Base-by-base conservation (phyloP, 495 filamentous ascomycete species). In the Neurospora hispaniola region DNA sequence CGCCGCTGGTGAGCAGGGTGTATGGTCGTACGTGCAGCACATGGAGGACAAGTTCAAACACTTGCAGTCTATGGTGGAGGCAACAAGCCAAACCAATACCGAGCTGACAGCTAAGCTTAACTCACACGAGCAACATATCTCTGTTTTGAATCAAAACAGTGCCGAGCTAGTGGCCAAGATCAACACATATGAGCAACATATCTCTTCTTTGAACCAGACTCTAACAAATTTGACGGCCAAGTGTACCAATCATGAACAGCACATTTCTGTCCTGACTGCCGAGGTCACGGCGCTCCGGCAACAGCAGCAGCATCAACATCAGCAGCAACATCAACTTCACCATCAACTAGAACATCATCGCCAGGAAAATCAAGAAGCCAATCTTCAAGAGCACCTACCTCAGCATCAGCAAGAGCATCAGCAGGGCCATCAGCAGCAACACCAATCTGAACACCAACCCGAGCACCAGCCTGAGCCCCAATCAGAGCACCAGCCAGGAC, bases 1-100 rank as follows among this genome's bases (percentile, higher is more conserved):
- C 70, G 78, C 81, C 23, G 77, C 79, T 8, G 71, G 44, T 27
- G 85, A 87, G 40, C 80, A 81, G 66, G 80, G 79, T 20, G 73
- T 88, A 11, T 86, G 82, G 84, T 73, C 81, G 5, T 87, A 87
- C 74, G 81, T 87, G 66, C 84, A 86, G 44, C 80, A 78, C n/a
- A 79, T 88, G 14, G 86, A 88, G 46, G 84, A 84, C 4, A 80
- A 81, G 74, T 77, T 87, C 14, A 83, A 84, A 70, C 72, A 77
- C 35, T 77, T 84, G 44, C 74, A 74, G 10, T 78, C 81, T 10
- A 78, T 82, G 70, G 73, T 83, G 23, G 75, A 77, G 8, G 75
- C 69, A 2, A 73, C 73, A 23, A 72, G 46, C 41, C 75, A 75
- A 48, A 73, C 16, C 71, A 73, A 75, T 20, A 72, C 78, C 12